phyloP scores from a whole-genome alignment of 495 filamentous ascomycete species.

The Thermothielavioides terrestris region DNA sequence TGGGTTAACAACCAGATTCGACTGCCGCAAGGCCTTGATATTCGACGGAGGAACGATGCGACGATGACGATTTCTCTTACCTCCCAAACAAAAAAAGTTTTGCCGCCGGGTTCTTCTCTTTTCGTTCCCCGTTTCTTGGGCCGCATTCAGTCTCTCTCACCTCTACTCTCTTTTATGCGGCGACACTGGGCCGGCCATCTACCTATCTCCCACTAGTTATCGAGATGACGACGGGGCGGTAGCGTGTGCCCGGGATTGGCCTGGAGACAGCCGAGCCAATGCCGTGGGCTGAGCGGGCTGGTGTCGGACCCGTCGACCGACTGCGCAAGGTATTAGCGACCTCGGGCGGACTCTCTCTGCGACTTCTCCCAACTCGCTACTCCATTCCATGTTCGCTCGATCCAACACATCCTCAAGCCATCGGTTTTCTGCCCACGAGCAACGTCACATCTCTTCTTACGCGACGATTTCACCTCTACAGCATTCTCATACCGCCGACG shows the following conservation, averaged over 20 bases:
- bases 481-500: conserved; percentile 10
- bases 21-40: conserved; percentile 50
- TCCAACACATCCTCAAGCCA: conserved; percentile 1
- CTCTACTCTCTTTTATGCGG: conserved; percentile 22
- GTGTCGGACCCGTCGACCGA: not conserved
- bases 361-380: not conserved
- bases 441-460: conserved; percentile 6
- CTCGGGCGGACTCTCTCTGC: not conserved
- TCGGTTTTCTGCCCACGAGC: conserved; percentile 7
- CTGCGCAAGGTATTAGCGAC: no score
- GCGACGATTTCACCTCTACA: conserved; percentile 10
- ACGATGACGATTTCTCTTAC: conserved; percentile 31
- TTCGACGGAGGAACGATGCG: conserved; percentile 38
- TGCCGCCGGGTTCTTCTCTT: conserved; percentile 24
- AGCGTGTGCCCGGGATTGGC: no score
- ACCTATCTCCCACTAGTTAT: not conserved
- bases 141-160: conserved; percentile 23
- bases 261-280: not conserved
- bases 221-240: not conserved
- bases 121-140: conserved; percentile 24
- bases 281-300: not conserved
- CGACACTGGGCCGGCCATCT: conserved; percentile 6
- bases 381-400: conserved; percentile 2
- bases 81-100: conserved; percentile 27
- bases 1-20: conserved; percentile 45